Base-by-base conservation (phyloP, 2,329 filamentous ascomycete species). In the Pseudogymnoascus sp. region DNA sequence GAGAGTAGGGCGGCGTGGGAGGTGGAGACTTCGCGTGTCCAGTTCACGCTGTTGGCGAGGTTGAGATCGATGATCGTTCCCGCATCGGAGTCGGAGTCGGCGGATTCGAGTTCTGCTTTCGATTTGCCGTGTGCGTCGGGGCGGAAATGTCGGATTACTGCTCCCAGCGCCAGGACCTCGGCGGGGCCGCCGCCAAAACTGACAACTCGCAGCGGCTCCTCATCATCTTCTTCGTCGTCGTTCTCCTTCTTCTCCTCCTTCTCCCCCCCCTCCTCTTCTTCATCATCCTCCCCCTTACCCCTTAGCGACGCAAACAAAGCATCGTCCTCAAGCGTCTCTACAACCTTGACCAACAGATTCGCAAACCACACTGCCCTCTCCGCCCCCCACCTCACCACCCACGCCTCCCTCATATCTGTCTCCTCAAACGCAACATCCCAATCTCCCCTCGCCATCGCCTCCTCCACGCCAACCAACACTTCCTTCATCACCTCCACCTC, bases 321-420 rank as follows among this genome's bases (percentile, higher is more conserved):
- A 1, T 57, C 47, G 13, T 57, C 47, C 28, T 33, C 47, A 19
- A 57, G 47, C 28, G 47, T 57, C 47, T 57, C 47, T 26, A 57
- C 47, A 5, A 73, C 23, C 61, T 78, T 69, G 26, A 74, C 65
- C 44, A 88, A 74, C 15, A 87, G 75, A 2, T 76, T 72, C 17
- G 85, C 79, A 76, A 97, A 97, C 67, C 87, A 91, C 62, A 97
- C 77, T 0, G 92, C 89, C 62, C 95, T 61, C 59, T 42, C 59
- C 8, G 93, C 90, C 74, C 92, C 96, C 93, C 93, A 97, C 69
- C 95, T 80, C 62, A 91, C 84, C 11, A 91, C 90, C 78, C 97
- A 99, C 9, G 89, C 90, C 66, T 89, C 85, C 17, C 96, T 81
- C 69, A 87, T 83, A 47, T 88, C 85, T 63, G 84, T 81, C 59